Base-by-base conservation (phyloP, 768 basidiomycete species). In the Lentinula sp. region DNA sequence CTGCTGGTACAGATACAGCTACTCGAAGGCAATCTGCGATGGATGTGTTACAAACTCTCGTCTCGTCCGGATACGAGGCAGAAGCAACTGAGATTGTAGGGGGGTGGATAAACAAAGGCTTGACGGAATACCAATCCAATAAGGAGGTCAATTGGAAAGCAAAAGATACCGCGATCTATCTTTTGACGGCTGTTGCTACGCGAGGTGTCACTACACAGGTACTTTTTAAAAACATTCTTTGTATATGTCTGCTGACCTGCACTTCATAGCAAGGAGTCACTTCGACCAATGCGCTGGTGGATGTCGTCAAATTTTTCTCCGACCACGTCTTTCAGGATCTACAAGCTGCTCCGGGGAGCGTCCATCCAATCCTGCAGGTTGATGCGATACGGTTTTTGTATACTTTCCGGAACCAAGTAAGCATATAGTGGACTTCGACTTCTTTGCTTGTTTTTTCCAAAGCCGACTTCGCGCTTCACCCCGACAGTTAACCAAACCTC, bases 221-320 rank as follows among this genome's bases (percentile, higher is more conserved):
- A 61, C 32, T 82, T 64, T 7, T 20, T 9, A 10, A 13, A 7
- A 20, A 61, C 20, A 36, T 50, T n/a, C 49, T 43, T 32, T 55
- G 53, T 60, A n/a, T 56, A 12, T 12, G 15, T 59, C 46, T 59
- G 6, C 51, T 67, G 10, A 63, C 60, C 43, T 56, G 7, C 32
- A 58, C 37, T 20, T 50, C 54, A 0, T 62, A 93, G 88, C 93
- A 91, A 62, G 96, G 96, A 49, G 95, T 98, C 37, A 98, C 95
- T 1, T 90, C 93, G 16, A 91, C 90, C 39, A 99, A 98, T 68
- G 82, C 88, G 1, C 83, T 95, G 57, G 90, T 98, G 36, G 91
- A 98, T 70, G 89, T 98, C 36, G 90, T 99, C 68, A 85, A 93
- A 66, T 98, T 97, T 78, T 99, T 98, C 77, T 91, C 91, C 15